phyloP scores from a whole-genome alignment of 345 rosid genomes.

The Kernera saxatilis region DNA sequence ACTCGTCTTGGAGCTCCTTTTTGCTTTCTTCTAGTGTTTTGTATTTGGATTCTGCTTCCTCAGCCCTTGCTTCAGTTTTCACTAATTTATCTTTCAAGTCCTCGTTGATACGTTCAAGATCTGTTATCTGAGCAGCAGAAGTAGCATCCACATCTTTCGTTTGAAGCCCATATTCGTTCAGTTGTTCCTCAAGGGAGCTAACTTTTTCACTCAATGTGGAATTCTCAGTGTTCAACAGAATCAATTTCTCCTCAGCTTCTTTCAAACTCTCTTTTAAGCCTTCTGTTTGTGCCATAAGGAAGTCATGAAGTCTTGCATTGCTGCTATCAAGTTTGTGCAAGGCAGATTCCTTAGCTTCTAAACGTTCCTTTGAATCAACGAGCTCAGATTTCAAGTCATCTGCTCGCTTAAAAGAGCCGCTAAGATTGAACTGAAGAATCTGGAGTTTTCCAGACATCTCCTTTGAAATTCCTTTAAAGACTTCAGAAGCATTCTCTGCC shows the following conservation, averaged over 20 bases:
- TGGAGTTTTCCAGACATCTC: constrained; percentile 66
- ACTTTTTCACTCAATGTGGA: constrained; percentile 47
- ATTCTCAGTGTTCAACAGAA: constrained; percentile 47
- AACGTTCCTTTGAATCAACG: constrained; percentile 34
- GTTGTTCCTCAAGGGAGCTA: constrained; percentile 46
- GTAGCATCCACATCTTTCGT: constrained; percentile 35
- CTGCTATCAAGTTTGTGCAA: constrained; percentile 52
- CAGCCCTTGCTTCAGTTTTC: constrained; percentile 45
- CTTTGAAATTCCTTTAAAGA: constrained; percentile 60
- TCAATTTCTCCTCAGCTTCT: constrained; percentile 53
- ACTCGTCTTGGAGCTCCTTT: constrained; percentile 46
- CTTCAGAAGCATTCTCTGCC: constrained; percentile 69
- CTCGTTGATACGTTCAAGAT: constrained; percentile 35
- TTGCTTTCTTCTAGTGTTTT: constrained; percentile 42
- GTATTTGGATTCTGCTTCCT: constrained; percentile 49
- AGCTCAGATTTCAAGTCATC: constrained; percentile 48
- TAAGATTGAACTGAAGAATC: constrained; percentile 59
- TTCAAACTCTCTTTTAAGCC: constrained; percentile 46
- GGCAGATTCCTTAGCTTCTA: constrained; percentile 49
- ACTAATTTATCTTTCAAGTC: constrained; percentile 44
- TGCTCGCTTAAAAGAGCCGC: constrained; percentile 54
- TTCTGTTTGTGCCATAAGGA: constrained; percentile 46
- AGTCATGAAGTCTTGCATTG: constrained; percentile 37
- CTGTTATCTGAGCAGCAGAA: constrained; percentile 27
- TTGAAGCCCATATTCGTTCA: constrained; percentile 45